Conservation (phyloP, 306 rosid genomes). For the Hippophae gyantsensis region DNA sequence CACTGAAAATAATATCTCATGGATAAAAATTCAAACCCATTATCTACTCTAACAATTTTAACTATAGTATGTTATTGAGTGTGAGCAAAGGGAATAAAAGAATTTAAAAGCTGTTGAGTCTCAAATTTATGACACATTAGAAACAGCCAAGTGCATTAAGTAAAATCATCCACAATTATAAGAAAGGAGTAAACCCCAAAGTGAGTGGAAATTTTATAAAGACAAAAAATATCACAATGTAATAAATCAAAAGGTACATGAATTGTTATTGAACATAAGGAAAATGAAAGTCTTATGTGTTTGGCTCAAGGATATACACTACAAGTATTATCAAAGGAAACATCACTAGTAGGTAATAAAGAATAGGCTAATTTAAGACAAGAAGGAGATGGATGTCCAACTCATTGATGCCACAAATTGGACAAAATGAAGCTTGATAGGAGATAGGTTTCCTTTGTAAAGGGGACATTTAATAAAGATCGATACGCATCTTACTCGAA, state of each 20-base stretch:
- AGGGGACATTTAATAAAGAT: too few species aligned
- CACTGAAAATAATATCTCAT: not conserved
- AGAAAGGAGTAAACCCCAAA: not conserved
- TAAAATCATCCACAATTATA: not conserved
- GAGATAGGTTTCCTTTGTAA: too few species aligned
- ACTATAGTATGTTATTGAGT: not conserved
- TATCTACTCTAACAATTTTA: not conserved
- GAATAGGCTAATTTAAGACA: too few species aligned
- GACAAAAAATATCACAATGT: constrained; percentile 8
- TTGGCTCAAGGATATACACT: too few species aligned
- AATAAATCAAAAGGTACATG: constrained; percentile 10
- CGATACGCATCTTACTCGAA: too few species aligned
- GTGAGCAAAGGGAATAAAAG: not conserved
- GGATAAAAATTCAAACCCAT: constrained; percentile 12
- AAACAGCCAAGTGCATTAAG: not conserved
- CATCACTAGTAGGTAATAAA: too few species aligned
- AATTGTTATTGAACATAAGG: too few species aligned
- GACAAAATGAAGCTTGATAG: too few species aligned
- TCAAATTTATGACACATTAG: not conserved
- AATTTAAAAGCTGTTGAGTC: not conserved
- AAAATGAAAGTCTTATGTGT: too few species aligned
- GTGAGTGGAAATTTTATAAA: constrained; percentile 1
- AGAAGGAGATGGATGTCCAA: too few species aligned
- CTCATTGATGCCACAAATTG: too few species aligned
- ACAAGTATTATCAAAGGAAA: too few species aligned